These are phyloP conservation scores for Austroboletus eburneus DNA, from an alignment of 768 basidiomycete genomes.

Conservation along the genomic window DNA sequence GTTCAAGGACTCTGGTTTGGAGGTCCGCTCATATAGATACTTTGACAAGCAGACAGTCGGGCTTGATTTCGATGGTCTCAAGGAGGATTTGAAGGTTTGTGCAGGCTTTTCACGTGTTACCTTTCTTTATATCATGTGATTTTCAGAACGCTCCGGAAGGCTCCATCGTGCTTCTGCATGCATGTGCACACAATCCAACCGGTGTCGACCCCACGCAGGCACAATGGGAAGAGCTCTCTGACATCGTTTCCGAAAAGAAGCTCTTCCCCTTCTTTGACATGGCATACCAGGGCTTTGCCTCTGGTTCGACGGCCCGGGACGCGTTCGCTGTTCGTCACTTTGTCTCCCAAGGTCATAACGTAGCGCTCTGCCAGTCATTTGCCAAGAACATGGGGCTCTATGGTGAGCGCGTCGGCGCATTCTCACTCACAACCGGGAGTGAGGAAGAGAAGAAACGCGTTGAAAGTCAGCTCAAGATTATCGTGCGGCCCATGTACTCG, in stretches of 20 bases:
- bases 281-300: slow-evolving; percentile 99
- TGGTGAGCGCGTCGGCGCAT: slow-evolving; percentile 96
- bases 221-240: slow-evolving; percentile 90
- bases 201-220: slow-evolving; percentile 92
- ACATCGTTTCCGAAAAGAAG: slow-evolving; percentile 81
- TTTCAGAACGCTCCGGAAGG: slow-evolving; percentile 63
- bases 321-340: slow-evolving; percentile 96
- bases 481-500: slow-evolving; percentile 96
- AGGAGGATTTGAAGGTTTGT: slow-evolving; percentile 76
- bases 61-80: slow-evolving; percentile 87
- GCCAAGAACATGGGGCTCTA: slow-evolving; percentile 99
- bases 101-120: slow-evolving; percentile 1
- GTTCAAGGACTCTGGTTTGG: slow-evolving; percentile 91
- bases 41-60: slow-evolving; percentile 91
- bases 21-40: slow-evolving; percentile 90
- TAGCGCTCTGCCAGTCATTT: slow-evolving; percentile 91
- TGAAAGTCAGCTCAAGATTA: slow-evolving; percentile 91
- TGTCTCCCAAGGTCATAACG: slow-evolving; percentile 82
- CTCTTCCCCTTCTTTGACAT: slow-evolving; percentile 99
- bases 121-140: slow-evolving; percentile 17
- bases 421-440: slow-evolving; percentile 72
- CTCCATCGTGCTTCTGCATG: slow-evolving; percentile 87
- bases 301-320: slow-evolving; percentile 84
- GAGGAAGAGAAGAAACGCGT: slow-evolving; percentile 80
- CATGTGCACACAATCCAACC: slow-evolving; percentile 99